Conservation (phyloP, 345 rosid species). For the Kernera saxatilis region DNA sequence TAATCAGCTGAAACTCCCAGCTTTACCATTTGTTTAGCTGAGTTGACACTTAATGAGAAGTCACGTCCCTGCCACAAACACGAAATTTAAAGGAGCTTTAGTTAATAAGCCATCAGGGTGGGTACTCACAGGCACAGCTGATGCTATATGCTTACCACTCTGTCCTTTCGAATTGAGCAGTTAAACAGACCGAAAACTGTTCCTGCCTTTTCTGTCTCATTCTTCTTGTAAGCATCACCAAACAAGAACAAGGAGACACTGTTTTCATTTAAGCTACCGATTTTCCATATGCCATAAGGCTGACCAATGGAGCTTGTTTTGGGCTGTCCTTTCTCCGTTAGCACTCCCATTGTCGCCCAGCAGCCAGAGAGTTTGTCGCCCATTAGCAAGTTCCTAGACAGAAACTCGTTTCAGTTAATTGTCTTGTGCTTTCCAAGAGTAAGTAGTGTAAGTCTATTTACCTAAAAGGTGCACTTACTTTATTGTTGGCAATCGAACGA, state of each 20-base stretch:
- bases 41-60: slow-evolving; percentile 64
- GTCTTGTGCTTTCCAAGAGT: not conserved
- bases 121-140: not conserved
- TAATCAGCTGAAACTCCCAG: slow-evolving; percentile 79
- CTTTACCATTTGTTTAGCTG: slow-evolving; percentile 62
- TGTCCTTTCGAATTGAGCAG: slow-evolving; percentile 61
- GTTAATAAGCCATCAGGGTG: not conserved
- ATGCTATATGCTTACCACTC: slow-evolving; percentile 34
- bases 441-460: not conserved
- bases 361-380: slow-evolving; percentile 78
- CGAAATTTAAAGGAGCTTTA: not conserved
- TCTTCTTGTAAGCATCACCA: slow-evolving; percentile 69
- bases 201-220: slow-evolving; percentile 56
- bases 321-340: slow-evolving; percentile 71
- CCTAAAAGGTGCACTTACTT: slow-evolving; percentile 37
- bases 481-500: slow-evolving; percentile 59
- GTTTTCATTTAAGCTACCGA: slow-evolving; percentile 61
- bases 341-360: slow-evolving; percentile 86
- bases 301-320: slow-evolving; percentile 76
- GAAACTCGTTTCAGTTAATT: not conserved
- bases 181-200: slow-evolving; percentile 72
- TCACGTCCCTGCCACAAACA: slow-evolving; percentile 51
- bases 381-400: slow-evolving; percentile 57
- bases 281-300: slow-evolving; percentile 64
- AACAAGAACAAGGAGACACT: slow-evolving; percentile 75